Percentiles rank a stretch among this genome's conserved stretches.
Evolutionary conservation across 192 early-diverging fungal species (phyloP).

Genomic region (Gonapodya prolifera): DNA sequence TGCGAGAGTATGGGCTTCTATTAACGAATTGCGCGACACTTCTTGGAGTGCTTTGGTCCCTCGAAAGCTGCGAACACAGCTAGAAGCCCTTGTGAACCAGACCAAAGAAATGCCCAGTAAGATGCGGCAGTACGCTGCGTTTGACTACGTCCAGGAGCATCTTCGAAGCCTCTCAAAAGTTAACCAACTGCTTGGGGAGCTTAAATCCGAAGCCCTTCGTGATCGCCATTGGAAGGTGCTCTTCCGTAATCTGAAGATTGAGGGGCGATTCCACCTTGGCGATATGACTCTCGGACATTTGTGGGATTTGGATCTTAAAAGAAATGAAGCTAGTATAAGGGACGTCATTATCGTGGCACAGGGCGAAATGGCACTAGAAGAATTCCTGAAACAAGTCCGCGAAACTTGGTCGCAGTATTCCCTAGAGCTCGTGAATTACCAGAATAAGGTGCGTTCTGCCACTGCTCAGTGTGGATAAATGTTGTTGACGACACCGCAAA

Average conservation of each 20-base stretch:
- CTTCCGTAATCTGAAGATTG: constrained; percentile 67
- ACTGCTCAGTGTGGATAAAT: neutral
- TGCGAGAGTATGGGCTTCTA: constrained; percentile 63
- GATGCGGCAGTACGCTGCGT: constrained; percentile 95
- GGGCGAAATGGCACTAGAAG: constrained; percentile 99
- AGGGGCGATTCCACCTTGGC: constrained; percentile 48
- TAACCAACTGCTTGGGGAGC: constrained; percentile 65
- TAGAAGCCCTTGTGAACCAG: constrained; percentile 65
- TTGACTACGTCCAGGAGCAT: constrained; percentile 81
- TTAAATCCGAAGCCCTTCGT: constrained; percentile 92
- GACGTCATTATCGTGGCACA: constrained; percentile 87
- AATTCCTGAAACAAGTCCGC: constrained; percentile 83
- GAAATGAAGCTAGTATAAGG: constrained; percentile 72
- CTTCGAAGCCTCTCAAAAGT: constrained; percentile 68
- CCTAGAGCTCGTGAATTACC: constrained; percentile 91
- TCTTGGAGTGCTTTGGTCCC: constrained; percentile 76
- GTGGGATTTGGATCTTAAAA: constrained; percentile 85
- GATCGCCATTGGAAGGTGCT: constrained; percentile 96
- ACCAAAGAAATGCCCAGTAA: constrained; percentile 92
- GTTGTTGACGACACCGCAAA: neutral
- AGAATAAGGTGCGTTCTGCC: constrained; percentile 45
- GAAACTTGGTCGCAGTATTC: constrained; percentile 88
- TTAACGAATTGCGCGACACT: constrained; percentile 76
- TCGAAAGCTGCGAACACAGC: constrained; percentile 75
- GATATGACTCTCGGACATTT: constrained; percentile 90